A percentile compares a stretch with the other conserved stretches of the same genome.
Conservation (phyloP, 2,329 filamentous ascomycete genomes). For the Cercospora beticola region DNA sequence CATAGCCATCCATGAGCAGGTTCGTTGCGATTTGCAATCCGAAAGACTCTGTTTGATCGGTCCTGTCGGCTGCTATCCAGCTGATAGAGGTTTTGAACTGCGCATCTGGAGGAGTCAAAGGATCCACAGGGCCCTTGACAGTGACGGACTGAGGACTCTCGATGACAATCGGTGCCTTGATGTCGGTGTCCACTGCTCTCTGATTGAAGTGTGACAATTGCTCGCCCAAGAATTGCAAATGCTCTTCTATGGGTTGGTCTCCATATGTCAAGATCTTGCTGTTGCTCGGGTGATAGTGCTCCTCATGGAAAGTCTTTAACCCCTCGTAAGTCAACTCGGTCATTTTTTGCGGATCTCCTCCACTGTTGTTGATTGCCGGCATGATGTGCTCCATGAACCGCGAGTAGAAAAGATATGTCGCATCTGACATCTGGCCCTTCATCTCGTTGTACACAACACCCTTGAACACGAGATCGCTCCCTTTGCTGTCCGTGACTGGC, state of each 20-base stretch:
- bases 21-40: slow-evolving; percentile 78
- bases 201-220: slow-evolving; percentile 72
- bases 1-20: slow-evolving; percentile 88
- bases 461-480: slow-evolving; percentile 78
- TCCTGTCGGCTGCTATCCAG: slow-evolving; percentile 83
- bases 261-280: slow-evolving; percentile 95
- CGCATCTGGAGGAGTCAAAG: slow-evolving; percentile 77
- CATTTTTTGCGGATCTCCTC: slow-evolving; percentile 93
- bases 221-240: slow-evolving; percentile 74
- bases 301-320: slow-evolving; percentile 80
- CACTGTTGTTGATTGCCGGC: slow-evolving; percentile 92
- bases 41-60: slow-evolving; percentile 83
- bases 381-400: slow-evolving; percentile 93
- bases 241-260: slow-evolving; percentile 80
- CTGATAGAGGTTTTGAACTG: slow-evolving; percentile 93
- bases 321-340: slow-evolving; percentile 92
- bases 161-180: slow-evolving; percentile 75
- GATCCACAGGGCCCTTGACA: slow-evolving; percentile 79
- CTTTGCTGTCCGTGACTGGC: slow-evolving; percentile 44
- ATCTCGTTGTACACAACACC: slow-evolving; percentile 99
- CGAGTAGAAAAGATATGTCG: slow-evolving; percentile 93
- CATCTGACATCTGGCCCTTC: slow-evolving; percentile 99
- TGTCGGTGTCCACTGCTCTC: slow-evolving; percentile 66
- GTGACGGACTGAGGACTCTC: slow-evolving; percentile 67
- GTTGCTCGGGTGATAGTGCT: slow-evolving; percentile 97